Conservation (phyloP, 23 red algal species). For the Gracilaria vermiculophylla region DNA sequence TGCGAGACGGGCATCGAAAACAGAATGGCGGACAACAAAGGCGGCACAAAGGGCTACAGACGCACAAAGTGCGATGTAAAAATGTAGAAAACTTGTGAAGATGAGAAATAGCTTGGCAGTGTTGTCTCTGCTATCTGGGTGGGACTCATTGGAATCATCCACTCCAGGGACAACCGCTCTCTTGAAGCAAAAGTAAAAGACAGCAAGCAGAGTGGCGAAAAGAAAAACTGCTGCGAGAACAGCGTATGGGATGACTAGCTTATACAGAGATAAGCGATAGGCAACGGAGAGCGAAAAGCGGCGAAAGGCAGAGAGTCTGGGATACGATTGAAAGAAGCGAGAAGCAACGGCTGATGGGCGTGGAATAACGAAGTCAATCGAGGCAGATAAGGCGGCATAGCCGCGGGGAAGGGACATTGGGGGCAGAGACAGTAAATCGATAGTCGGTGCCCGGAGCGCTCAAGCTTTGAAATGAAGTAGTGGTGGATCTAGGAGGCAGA, state of each 20-base stretch:
- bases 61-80: slow-evolving; percentile 28
- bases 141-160: slow-evolving; percentile 38
- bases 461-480: too few relatives aligned
- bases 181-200: slow-evolving; percentile 38
- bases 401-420: neutral
- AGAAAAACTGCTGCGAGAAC: neutral
- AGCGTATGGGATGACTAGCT: slow-evolving; percentile 38
- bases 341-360: slow-evolving; percentile 9
- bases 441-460: neutral
- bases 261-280: slow-evolving; percentile 27
- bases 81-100: slow-evolving; percentile 46
- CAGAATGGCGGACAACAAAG: slow-evolving; percentile 9
- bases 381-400: slow-evolving; percentile 11
- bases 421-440: neutral
- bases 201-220: slow-evolving; percentile 11
- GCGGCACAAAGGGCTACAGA: neutral
- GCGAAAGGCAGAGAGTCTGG: slow-evolving; percentile 7
- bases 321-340: slow-evolving; percentile 31
- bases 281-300: slow-evolving; percentile 8
- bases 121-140: slow-evolving; percentile 23
- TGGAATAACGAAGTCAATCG: neutral
- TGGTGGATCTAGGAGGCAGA: neutral
- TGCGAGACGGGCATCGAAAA: neutral
- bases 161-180: slow-evolving; percentile 5
- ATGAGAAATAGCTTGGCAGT: slow-evolving; percentile 9